Evolutionary conservation across 306 rosid genomes (phyloP), one percentile per base, ranked within the genome.

Genomic region (Datisca glomerata): DNA sequence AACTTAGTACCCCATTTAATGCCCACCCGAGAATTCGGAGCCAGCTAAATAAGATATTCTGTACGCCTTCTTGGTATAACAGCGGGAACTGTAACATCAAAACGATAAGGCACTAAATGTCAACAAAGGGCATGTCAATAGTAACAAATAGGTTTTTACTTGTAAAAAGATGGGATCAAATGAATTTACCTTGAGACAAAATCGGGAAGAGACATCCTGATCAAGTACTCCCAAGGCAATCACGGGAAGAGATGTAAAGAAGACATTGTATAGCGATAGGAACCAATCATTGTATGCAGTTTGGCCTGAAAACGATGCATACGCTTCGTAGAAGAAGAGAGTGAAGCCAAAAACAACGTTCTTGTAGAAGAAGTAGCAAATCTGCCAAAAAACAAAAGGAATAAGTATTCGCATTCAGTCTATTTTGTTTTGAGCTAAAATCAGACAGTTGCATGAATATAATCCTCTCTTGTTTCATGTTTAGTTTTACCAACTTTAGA

Each of bases 361-460:
- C 78, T 91, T 91, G 94, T 91, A 84, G 56, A 91, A 91, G 86
- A 91, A 91, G 64, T 91, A 91, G 70, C 96, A 84, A 34, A 91
- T 67, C 98, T 91, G 86, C 53, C 55, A 55, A 51, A 59, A 24
- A 56, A 12, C 16, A 57, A 63, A 47, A 16, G 24, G 24, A 62
- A 25, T 45, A 10, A 0, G 32, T 51, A 12, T 8, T 31, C 13
- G 9, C 6, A 31, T 65, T 73, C 53, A 63, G 23, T 13, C 40
- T 20, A 42, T 45, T 45, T 1, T 12, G 21, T 14, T 24, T n/a
- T n/a, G 18, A 25, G 32, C 49, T 45, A 14, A 27, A 46, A 28
- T 18, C 16, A 33, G 9, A 24, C 12, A 18, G 14, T 36, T n/a
- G n/a, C n/a, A n/a, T n/a, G n/a, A n/a, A n/a, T n/a, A n/a, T n/a